Evolutionary conservation across 257 asterid species (phyloP).

Genomic region (Solanum etuberosum): DNA sequence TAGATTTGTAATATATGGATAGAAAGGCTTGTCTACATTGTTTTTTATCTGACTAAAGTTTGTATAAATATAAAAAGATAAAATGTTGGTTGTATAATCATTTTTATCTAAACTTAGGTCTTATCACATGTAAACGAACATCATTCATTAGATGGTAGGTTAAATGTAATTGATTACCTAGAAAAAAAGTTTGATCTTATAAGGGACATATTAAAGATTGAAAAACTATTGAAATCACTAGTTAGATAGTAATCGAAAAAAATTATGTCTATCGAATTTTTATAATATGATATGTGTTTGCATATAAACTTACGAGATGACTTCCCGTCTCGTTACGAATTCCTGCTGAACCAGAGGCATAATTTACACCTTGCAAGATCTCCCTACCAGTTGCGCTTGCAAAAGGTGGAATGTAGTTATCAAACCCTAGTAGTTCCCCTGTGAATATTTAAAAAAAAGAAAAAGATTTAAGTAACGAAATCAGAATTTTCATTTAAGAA

Average conservation of each 20-base stretch:
- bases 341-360: constrained; percentile 47
- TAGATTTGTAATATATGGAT: neutral
- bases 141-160: neutral
- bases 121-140: neutral
- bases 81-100: neutral
- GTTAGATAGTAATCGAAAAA: neutral
- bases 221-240: neutral
- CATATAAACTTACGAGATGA: neutral
- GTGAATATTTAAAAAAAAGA: neutral
- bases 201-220: neutral
- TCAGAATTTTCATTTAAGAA: neutral
- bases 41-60: no score
- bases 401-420: constrained; percentile 21
- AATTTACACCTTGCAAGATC: constrained; percentile 1
- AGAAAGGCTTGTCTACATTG: neutral
- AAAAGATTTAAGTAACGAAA: neutral
- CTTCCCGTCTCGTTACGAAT: constrained; percentile 32
- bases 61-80: neutral
- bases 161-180: neutral
- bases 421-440: constrained; percentile 20
- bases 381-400: constrained; percentile 14
- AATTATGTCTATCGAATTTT: neutral
- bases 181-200: neutral
- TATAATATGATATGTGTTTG: neutral
- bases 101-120: neutral